These are phyloP conservation scores for Pestalotiopsis sp. DNA, from an alignment of 2,329 filamentous ascomycete genomes.

Conservation along the genomic window DNA sequence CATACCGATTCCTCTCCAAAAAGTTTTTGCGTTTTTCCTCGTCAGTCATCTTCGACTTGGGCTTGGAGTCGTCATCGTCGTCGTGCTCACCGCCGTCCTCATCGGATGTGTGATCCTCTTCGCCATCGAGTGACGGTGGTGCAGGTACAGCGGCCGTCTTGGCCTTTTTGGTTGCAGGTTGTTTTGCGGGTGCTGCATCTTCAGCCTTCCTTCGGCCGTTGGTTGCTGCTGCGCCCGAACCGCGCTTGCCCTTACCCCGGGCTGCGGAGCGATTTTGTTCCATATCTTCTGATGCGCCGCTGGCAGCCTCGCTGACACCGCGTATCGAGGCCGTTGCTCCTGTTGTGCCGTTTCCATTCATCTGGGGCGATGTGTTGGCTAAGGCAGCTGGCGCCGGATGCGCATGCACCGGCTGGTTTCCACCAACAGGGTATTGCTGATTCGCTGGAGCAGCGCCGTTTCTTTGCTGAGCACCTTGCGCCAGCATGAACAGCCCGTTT, in stretches of 20 bases:
- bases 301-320: conserved; percentile 68
- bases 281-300: conserved; percentile 73
- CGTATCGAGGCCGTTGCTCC: conserved; percentile 48
- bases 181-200: conserved; percentile 58
- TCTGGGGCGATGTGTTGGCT: conserved; percentile 52
- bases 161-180: conserved; percentile 68
- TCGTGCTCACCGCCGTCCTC: conserved; percentile 49
- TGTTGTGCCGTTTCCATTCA: conserved; percentile 50
- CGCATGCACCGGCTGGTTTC: conserved; percentile 49
- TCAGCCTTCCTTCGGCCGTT: conserved; percentile 83
- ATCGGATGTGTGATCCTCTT: conserved; percentile 52
- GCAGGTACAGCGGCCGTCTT: conserved; percentile 48
- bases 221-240: conserved; percentile 43
- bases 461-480: conserved; percentile 62
- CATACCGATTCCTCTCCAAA: conserved; percentile 90
- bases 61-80: conserved; percentile 60
- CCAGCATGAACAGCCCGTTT: conserved; percentile 90
- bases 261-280: conserved; percentile 66
- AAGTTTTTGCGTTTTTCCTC: conserved; percentile 99
- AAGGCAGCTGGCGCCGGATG: conserved; percentile 43
- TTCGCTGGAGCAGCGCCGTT: conserved; percentile 56
- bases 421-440: conserved; percentile 49
- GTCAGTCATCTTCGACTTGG: conserved; percentile 87
- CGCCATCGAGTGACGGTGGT: conserved; percentile 33
- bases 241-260: conserved; percentile 72